Base-by-base conservation (phyloP, 106 monocot species). In the Chionographis japonica region DNA sequence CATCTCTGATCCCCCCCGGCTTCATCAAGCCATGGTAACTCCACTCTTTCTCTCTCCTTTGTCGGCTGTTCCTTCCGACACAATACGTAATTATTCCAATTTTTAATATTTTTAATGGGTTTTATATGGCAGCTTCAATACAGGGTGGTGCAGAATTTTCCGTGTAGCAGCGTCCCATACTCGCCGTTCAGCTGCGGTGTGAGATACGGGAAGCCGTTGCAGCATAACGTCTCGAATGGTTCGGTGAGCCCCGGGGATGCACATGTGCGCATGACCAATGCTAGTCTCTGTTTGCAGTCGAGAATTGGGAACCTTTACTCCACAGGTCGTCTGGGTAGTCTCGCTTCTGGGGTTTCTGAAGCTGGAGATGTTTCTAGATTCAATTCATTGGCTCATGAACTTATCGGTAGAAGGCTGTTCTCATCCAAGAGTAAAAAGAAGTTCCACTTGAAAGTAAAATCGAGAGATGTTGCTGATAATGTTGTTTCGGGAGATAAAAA, bases 121-220 rank as follows among this genome's bases (percentile, higher is more conserved):
- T 40, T 38, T 40, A 62, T 46, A 8, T 6, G 16, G 19, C 85
- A 90, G 89, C 61, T 69, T 58, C 86, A 83, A 9, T 75, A 75
- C 58, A 54, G 60, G 58, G 40, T 27, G 39, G 59, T 77, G 12
- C 76, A 61, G 51, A 78, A 42, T 52, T 78, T 74, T 78, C 52
- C 70, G 46, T 68, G 54, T 49, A 54, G 11, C 55, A 63, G 52
- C 58, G 4, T 63, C 14, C 71, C 75, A 3, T 50, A 55, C 52
- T 63, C 58, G 53, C 46, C 73, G 50, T 65, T 75, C 62, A 15
- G 61, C 58, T 12, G 5, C 7, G 39, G 50, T 56, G 65, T 40
- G 18, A 74, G 16, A 27, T 61, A 27, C 67, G 58, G 36, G 56
- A 74, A 53, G 52, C 76, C 65, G 16, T 8, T 54, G 9, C 68